Conservation (phyloP, 2,329 filamentous ascomycete species). For the Sclerotinia subarctica region DNA sequence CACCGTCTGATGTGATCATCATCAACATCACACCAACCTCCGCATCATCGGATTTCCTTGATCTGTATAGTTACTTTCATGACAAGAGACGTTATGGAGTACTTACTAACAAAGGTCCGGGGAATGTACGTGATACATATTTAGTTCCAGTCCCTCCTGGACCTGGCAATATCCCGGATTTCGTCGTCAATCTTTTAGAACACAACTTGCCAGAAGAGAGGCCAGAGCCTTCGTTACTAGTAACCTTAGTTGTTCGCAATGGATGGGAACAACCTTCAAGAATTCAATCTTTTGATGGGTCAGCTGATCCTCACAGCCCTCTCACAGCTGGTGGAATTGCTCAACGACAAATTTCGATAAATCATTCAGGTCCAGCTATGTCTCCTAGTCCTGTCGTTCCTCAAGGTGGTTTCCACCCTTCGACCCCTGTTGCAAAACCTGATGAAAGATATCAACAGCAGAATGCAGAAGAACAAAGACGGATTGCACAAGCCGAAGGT, state of each 20-base stretch:
- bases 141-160: constrained; percentile 80
- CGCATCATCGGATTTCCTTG: constrained; percentile 62
- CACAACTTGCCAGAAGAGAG: constrained; percentile 72
- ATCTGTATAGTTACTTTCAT: constrained; percentile 84
- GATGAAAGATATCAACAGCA: constrained; percentile 41
- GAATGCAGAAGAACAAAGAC: constrained; percentile 38
- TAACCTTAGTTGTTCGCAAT: constrained; percentile 80
- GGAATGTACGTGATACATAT: constrained; percentile 85
- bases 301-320: constrained; percentile 36
- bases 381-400: constrained; percentile 48
- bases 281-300: constrained; percentile 26
- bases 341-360: constrained; percentile 48
- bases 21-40: constrained; percentile 66
- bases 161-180: constrained; percentile 70
- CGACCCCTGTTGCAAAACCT: constrained; percentile 27
- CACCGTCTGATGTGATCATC: constrained; percentile 79
- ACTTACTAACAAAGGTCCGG: constrained; percentile 69
- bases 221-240: constrained; percentile 72
- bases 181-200: constrained; percentile 83
- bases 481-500: constrained; percentile 47
- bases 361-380: constrained; percentile 48
- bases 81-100: constrained; percentile 83
- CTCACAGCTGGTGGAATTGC: constrained; percentile 39
- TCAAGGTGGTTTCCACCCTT: constrained; percentile 37
- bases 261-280: constrained; percentile 39